Percentiles rank a stretch among this genome's conserved stretches.
These are phyloP conservation scores for Phalaenopsis equestris DNA, from an alignment of 106 monocot genomes.

Conservation along the genomic window DNA sequence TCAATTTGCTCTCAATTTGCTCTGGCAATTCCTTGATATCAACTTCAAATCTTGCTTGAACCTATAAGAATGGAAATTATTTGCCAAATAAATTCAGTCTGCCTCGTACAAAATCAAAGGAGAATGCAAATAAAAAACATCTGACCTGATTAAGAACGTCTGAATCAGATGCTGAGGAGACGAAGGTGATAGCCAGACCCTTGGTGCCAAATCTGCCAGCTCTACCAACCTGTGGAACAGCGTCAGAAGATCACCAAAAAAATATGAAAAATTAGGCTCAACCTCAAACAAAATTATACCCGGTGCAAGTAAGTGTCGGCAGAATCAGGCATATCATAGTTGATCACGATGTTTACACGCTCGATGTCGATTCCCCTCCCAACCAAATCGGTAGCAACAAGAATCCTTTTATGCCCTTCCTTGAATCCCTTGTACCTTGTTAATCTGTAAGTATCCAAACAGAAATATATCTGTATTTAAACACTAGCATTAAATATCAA, in stretches of 20 bases:
- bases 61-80: constrained; percentile 25
- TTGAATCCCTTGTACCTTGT: constrained; percentile 97
- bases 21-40: constrained; percentile 97
- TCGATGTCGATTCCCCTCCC: constrained; percentile 99
- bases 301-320: constrained; percentile 96
- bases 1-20: constrained; percentile 99
- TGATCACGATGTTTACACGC: constrained; percentile 99
- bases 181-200: constrained; percentile 95
- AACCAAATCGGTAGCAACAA: constrained; percentile 91
- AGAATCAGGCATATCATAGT: constrained; percentile 99
- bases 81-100: background rate
- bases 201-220: constrained; percentile 97
- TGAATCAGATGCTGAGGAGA: constrained; percentile 91
- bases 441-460: constrained; percentile 33
- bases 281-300: constrained; percentile 23
- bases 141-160: constrained; percentile 87
- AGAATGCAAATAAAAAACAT: background rate
- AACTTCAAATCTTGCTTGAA: constrained; percentile 99
- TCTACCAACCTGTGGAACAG: constrained; percentile 49
- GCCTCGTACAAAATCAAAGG: background rate
- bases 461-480: background rate
- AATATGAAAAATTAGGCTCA: background rate
- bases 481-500: too few relatives aligned
- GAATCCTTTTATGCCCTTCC: constrained; percentile 96
- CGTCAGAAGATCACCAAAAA: background rate